These are phyloP conservation scores for Tylopilus cervinicoccineus DNA, from an alignment of 768 basidiomycete species.

Conservation along the genomic window DNA sequence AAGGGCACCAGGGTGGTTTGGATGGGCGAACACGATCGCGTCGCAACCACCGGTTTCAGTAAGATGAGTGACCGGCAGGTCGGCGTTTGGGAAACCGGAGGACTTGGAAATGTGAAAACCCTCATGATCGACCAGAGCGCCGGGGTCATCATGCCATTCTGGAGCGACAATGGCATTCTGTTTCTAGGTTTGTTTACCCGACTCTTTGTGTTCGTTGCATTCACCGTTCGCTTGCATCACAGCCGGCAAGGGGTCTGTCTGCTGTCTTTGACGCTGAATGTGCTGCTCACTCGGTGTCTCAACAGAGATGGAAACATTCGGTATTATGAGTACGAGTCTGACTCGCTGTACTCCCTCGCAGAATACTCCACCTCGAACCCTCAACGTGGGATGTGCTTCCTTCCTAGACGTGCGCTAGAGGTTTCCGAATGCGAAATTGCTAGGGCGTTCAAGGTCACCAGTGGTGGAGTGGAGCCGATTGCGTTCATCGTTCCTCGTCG, in stretches of 20 bases:
- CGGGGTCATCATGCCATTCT: conserved; percentile 97
- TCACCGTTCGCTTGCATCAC: neutral
- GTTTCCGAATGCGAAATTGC: conserved; percentile 94
- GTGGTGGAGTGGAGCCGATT: conserved; percentile 77
- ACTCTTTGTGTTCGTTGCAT: neutral
- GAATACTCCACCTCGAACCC: conserved; percentile 91
- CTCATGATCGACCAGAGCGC: conserved; percentile 82
- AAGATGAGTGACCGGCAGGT: conserved; percentile 95
- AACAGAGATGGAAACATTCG: conserved; percentile 91
- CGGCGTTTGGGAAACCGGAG: conserved; percentile 82
- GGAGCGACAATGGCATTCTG: conserved; percentile 88
- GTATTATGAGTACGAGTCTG: conserved; percentile 94
- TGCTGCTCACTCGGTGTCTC: conserved; percentile 3
- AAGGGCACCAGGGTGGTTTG: conserved; percentile 87
- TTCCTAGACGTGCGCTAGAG: conserved; percentile 86
- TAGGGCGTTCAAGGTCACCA: conserved; percentile 84
- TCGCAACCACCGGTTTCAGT: conserved; percentile 95
- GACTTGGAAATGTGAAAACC: conserved; percentile 73
- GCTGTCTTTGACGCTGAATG: neutral
- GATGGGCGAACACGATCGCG: conserved; percentile 85
- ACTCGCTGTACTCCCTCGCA: conserved; percentile 67
- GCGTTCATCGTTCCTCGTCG: conserved; percentile 94
- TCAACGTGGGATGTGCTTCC: conserved; percentile 96
- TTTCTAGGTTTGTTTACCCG: conserved; percentile 59
- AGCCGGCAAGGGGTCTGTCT: conserved; percentile 85